A percentile compares a stretch with the other conserved stretches of the same genome.
phyloP scores from a whole-genome alignment of 139 green algal genomes.

The Trebouxia sp. region DNA sequence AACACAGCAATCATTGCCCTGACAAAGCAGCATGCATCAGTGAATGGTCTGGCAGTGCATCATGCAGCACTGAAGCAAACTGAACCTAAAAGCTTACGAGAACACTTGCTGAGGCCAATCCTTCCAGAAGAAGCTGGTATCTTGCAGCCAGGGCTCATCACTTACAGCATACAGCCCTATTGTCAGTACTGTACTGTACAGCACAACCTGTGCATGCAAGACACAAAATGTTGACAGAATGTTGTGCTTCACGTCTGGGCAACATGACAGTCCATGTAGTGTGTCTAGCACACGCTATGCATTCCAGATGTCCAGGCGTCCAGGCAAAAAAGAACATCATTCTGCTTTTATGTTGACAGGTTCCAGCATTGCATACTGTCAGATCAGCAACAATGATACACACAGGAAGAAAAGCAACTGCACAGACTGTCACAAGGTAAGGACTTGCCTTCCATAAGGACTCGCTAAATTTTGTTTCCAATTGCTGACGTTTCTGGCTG shows the following conservation, averaged over 20 bases:
- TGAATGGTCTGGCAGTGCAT: neutral
- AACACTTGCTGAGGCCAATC: constrained; percentile 56
- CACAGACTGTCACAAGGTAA: too few relatives aligned
- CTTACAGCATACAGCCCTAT: constrained; percentile 37
- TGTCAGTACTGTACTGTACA: constrained; percentile 33
- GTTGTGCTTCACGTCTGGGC: too few relatives aligned
- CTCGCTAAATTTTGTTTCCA: constrained; percentile 28
- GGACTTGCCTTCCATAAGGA: constrained; percentile 33
- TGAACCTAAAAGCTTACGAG: constrained; percentile 42
- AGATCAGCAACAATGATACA: too few relatives aligned
- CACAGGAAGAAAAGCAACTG: too few relatives aligned
- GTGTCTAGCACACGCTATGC: neutral
- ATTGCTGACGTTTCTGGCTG: neutral
- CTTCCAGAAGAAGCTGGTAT: constrained; percentile 53
- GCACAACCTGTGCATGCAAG: constrained; percentile 42
- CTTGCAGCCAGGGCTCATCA: constrained; percentile 46
- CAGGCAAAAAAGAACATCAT: neutral
- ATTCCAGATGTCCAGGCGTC: neutral
- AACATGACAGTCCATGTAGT: too few relatives aligned
- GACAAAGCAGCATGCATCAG: too few relatives aligned
- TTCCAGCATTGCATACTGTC: too few relatives aligned
- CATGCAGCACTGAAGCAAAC: neutral
- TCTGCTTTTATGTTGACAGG: too few relatives aligned
- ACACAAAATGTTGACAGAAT: too few relatives aligned
- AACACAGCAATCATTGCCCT: too few relatives aligned